Conservation (phyloP, 2,329 filamentous ascomycete genomes). For the Scopulariopsis brevicaulis region DNA sequence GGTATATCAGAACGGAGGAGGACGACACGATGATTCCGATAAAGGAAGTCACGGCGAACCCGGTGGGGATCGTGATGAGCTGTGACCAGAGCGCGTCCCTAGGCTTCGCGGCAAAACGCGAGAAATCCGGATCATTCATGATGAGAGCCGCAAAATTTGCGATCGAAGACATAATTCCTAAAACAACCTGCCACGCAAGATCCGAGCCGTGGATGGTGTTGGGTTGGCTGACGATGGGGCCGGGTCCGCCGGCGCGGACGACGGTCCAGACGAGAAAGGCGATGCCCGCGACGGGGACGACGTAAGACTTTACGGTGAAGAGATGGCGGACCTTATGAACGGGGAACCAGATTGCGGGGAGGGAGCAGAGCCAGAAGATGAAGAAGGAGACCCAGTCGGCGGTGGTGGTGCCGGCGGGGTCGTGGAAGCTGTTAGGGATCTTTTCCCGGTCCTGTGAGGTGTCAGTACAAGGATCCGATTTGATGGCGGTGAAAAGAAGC, state of each 20-base stretch:
- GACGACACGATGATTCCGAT: constrained; percentile 73
- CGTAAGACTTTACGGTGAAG: constrained; percentile 80
- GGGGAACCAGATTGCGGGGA: constrained; percentile 81
- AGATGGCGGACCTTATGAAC: constrained; percentile 82
- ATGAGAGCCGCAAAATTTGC: constrained; percentile 88
- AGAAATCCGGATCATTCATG: constrained; percentile 72
- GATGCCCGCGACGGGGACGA: constrained; percentile 74
- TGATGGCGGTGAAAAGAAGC: constrained; percentile 9
- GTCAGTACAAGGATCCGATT: not conserved
- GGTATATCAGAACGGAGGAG: constrained; percentile 57
- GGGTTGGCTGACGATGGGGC: constrained; percentile 66
- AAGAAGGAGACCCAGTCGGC: constrained; percentile 73
- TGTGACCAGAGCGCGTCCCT: constrained; percentile 72
- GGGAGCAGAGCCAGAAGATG: constrained; percentile 70
- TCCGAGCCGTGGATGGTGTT: constrained; percentile 51
- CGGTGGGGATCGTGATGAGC: constrained; percentile 58
- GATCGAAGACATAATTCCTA: constrained; percentile 79
- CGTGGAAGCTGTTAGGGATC: constrained; percentile 56
- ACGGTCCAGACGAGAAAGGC: constrained; percentile 84
- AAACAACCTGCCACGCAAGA: constrained; percentile 72
- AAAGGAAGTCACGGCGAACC: constrained; percentile 71
- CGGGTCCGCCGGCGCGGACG: constrained; percentile 69
- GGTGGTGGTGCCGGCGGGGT: constrained; percentile 58
- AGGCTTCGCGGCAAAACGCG: constrained; percentile 70
- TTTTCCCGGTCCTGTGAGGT: constrained; percentile 29